phyloP scores from a whole-genome alignment of 1,284 basidiomycete genomes.

The Malassezia japonica region DNA sequence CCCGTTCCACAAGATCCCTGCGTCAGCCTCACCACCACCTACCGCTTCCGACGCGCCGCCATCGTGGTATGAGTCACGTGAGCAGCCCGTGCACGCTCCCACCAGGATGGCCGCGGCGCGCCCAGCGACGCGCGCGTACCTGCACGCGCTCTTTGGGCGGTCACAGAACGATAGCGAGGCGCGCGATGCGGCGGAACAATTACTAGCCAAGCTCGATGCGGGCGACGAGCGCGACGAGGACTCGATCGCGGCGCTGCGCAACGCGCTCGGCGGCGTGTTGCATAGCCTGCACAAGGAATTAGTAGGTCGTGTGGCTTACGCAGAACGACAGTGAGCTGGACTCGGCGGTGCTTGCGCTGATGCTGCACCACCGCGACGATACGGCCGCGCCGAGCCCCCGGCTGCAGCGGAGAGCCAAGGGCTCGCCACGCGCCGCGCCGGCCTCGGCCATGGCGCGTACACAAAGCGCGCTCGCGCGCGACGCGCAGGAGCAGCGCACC shows the following conservation, averaged over 20 bases:
- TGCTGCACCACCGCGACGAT: slow-evolving; percentile 11
- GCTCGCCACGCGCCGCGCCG: too few relatives aligned
- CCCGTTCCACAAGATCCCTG: slow-evolving; percentile 44
- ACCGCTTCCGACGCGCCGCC: slow-evolving; percentile 18
- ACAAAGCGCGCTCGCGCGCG: too few relatives aligned
- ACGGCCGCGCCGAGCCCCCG: neutral
- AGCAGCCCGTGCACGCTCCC: neutral
- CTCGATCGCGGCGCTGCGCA: neutral
- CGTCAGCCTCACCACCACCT: slow-evolving; percentile 1
- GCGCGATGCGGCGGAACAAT: neutral
- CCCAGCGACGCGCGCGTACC: slow-evolving; percentile 1
- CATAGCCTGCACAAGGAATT: neutral
- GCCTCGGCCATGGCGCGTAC: too few relatives aligned
- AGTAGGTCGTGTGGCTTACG: neutral
- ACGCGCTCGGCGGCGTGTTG: neutral
- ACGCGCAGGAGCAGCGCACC: too few relatives aligned
- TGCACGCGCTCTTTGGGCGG: slow-evolving; percentile 2
- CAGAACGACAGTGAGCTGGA: slow-evolving; percentile 8
- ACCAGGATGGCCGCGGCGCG: neutral
- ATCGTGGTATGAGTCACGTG: slow-evolving; percentile 13
- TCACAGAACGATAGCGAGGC: neutral
- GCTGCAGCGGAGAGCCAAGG: too few relatives aligned
- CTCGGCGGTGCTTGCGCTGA: slow-evolving; percentile 6
- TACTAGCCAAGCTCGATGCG: neutral
- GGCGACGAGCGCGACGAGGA: neutral